These are phyloP conservation scores for Calocybe gangraenosa DNA, from an alignment of 768 basidiomycete genomes.

Conservation along the genomic window DNA sequence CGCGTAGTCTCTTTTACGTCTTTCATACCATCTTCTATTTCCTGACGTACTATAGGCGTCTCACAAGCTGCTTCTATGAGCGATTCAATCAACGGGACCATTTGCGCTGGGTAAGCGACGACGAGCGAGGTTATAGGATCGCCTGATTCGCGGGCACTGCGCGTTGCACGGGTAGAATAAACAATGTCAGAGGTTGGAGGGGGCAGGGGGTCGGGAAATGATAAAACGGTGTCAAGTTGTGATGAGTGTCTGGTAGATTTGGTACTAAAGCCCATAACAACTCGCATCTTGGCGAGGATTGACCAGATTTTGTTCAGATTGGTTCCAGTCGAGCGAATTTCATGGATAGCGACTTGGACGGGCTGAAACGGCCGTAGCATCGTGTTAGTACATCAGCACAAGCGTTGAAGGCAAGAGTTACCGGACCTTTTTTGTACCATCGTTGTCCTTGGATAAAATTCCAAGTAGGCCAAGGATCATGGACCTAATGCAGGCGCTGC, in stretches of 20 bases:
- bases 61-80: slow-evolving; percentile 51
- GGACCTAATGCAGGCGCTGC: slow-evolving; percentile 60
- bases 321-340: slow-evolving; percentile 47
- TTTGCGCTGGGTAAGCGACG: slow-evolving; percentile 48
- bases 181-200: slow-evolving; percentile 37
- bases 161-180: slow-evolving; percentile 46
- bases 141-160: slow-evolving; percentile 25
- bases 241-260: background rate
- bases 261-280: slow-evolving; percentile 14
- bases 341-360: slow-evolving; percentile 43
- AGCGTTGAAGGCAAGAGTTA: background rate
- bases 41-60: slow-evolving; percentile 47
- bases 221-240: background rate
- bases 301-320: slow-evolving; percentile 65
- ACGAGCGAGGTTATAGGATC: slow-evolving; percentile 7
- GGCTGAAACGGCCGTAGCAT: slow-evolving; percentile 24
- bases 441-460: slow-evolving; percentile 39
- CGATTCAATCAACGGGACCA: slow-evolving; percentile 60
- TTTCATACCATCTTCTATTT: slow-evolving; percentile 55
- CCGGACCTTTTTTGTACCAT: slow-evolving; percentile 32
- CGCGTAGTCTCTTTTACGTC: slow-evolving; percentile 51
- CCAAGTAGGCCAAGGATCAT: slow-evolving; percentile 60
- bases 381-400: too few species aligned
- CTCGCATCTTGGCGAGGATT: slow-evolving; percentile 46
- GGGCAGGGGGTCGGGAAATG: slow-evolving; percentile 58